These are phyloP conservation scores for Nelumbo lutea DNA, from an alignment of 164 flowering plant species.

Conservation along the genomic window DNA sequence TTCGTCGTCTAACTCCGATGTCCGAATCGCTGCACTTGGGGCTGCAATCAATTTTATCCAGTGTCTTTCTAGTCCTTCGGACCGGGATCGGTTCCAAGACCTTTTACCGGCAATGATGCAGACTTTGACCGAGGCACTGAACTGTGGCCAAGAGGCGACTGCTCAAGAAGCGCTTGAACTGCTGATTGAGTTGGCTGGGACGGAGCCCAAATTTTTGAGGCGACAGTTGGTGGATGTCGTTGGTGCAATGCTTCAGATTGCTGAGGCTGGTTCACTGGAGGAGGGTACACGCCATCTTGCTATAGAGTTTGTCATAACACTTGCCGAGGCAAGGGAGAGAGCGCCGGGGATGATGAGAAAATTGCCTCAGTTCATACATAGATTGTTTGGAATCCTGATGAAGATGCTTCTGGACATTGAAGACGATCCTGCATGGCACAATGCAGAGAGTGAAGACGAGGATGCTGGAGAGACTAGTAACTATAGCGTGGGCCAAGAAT, in stretches of 20 bases:
- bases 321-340: conserved; percentile 28
- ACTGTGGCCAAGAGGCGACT: conserved; percentile 12
- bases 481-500: conserved; percentile 24
- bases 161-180: conserved; percentile 29
- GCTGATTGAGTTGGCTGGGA: conserved; percentile 27
- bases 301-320: conserved; percentile 26
- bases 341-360: conserved; percentile 30
- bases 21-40: conserved; percentile 23
- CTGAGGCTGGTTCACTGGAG: conserved; percentile 22
- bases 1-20: conserved; percentile 5
- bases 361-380: conserved; percentile 21
- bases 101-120: conserved; percentile 24
- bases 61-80: conserved; percentile 10
- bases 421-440: conserved; percentile 24
- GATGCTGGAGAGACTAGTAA: conserved; percentile 25
- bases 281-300: conserved; percentile 29
- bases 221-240: conserved; percentile 21
- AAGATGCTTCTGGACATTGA: conserved; percentile 25
- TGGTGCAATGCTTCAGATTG: conserved; percentile 26
- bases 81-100: conserved; percentile 24
- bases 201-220: conserved; percentile 25
- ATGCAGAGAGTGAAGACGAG: conserved; percentile 22
- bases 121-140: conserved; percentile 19
- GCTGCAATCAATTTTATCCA: conserved; percentile 25
- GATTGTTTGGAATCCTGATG: conserved; percentile 24